A percentile compares a stretch with the other conserved stretches of the same genome.
Evolutionary conservation across 176 grass and related monocot species (phyloP).

Genomic region (Avena atlantica): DNA sequence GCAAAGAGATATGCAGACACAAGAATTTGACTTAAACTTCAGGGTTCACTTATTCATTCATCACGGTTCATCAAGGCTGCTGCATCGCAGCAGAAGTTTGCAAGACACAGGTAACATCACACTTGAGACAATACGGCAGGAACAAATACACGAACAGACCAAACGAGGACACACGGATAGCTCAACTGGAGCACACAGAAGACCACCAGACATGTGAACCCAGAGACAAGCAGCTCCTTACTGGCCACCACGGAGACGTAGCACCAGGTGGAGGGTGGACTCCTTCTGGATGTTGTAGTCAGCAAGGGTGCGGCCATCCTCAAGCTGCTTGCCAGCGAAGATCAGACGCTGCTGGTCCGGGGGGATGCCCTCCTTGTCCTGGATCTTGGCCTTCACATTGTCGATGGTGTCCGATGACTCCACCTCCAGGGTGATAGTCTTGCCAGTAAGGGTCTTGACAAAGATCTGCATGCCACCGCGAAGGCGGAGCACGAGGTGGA

Average conservation of each 20-base stretch:
- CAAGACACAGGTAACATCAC: neutral
- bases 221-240: neutral
- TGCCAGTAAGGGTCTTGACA: slow-evolving; percentile 61
- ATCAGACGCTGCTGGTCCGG: slow-evolving; percentile 70
- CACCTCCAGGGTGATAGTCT: slow-evolving; percentile 64
- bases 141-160: neutral
- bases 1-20: too few species aligned
- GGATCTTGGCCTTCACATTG: slow-evolving; percentile 68
- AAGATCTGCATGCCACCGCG: slow-evolving; percentile 61
- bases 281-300: slow-evolving; percentile 89
- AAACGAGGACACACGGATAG: neutral
- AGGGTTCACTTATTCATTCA: too few species aligned
- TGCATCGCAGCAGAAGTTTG: neutral
- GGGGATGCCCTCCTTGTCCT: slow-evolving; percentile 74
- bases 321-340: slow-evolving; percentile 64
- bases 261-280: slow-evolving; percentile 65
- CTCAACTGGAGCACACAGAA: neutral
- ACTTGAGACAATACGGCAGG: neutral
- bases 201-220: slow-evolving; percentile 24
- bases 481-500: slow-evolving; percentile 29
- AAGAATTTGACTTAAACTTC: too few species aligned
- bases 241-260: neutral
- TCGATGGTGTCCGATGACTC: slow-evolving; percentile 66
- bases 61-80: neutral
- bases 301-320: slow-evolving; percentile 68